A percentile compares a stretch with the other conserved stretches of the same genome.
Evolutionary conservation across 192 early-diverging fungal genomes (phyloP).

Genomic region (Rhizoclosmatium globosum): DNA sequence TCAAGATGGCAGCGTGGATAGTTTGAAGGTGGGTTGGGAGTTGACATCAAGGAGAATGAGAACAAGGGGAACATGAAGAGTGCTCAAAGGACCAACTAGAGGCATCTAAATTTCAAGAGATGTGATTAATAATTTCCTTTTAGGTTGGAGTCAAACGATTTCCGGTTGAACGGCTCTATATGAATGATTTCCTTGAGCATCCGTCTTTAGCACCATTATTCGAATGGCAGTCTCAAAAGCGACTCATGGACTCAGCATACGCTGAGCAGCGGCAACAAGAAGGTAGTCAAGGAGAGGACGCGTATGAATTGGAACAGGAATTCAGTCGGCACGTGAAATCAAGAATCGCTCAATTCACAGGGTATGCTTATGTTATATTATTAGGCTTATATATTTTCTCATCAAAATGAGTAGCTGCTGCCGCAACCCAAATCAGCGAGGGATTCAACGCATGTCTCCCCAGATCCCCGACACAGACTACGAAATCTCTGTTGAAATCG

Average conservation of each 20-base stretch:
- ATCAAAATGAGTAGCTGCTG: not conserved
- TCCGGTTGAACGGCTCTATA: not conserved
- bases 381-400: not conserved
- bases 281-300: not conserved
- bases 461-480: conserved; percentile 8
- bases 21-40: too few relatives aligned
- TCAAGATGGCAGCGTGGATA: not conserved
- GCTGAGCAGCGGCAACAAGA: not conserved
- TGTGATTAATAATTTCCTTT: not conserved
- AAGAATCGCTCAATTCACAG: not conserved
- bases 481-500: not conserved
- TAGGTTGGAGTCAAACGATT: conserved; percentile 17
- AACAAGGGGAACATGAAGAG: too few relatives aligned
- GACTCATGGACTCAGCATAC: not conserved
- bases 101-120: too few relatives aligned
- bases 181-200: not conserved
- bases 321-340: not conserved
- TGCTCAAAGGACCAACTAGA: too few relatives aligned
- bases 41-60: too few relatives aligned
- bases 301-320: not conserved
- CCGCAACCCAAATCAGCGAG: not conserved
- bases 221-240: not conserved
- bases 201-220: not conserved
- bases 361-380: not conserved
- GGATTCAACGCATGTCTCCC: conserved; percentile 1